Conservation (phyloP, 352 stramenopile genomes). For the Phytopythium delawarense region DNA sequence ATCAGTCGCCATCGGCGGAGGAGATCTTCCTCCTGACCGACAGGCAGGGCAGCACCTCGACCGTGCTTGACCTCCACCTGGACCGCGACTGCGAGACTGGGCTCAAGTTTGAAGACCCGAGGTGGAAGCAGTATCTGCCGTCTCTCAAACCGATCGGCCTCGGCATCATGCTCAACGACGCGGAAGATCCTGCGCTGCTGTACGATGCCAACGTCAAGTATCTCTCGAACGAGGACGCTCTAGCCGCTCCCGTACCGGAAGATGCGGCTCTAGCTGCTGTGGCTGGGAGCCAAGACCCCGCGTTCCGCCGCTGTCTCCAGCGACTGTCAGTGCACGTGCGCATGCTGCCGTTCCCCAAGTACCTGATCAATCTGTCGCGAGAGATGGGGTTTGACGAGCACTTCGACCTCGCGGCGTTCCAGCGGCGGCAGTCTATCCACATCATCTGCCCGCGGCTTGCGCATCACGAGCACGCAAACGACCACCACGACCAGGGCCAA, state of each 20-base stretch:
- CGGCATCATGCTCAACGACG: conserved; percentile 76
- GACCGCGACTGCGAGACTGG: conserved; percentile 71
- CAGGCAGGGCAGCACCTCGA: conserved; percentile 44
- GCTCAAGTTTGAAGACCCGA: conserved; percentile 84
- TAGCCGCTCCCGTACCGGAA: conserved; percentile 21
- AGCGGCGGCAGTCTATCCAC: conserved; percentile 69
- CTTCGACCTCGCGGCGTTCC: conserved; percentile 62
- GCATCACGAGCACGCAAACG: conserved; percentile 78
- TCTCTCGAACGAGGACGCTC: conserved; percentile 48
- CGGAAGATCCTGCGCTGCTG: conserved; percentile 56
- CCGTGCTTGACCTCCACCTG: conserved; percentile 74
- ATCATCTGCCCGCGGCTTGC: conserved; percentile 79
- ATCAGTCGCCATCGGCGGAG: conserved; percentile 72
- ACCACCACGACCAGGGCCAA: conserved; percentile 82
- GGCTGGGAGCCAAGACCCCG: conserved; percentile 23
- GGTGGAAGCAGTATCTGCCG: conserved; percentile 73
- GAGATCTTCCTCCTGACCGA: conserved; percentile 85
- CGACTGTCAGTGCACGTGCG: conserved; percentile 77
- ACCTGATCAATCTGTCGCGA: conserved; percentile 70
- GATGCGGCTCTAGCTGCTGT: conserved; percentile 2
- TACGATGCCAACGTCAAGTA: conserved; percentile 72
- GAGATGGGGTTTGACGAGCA: conserved; percentile 78
- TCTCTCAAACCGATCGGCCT: conserved; percentile 81
- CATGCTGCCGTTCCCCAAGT: conserved; percentile 81
- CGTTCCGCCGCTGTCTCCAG: conserved; percentile 64